Evolutionary conservation across 805 yeast species (phyloP).

Genomic region (Kodamaea hsintzibuensis): DNA sequence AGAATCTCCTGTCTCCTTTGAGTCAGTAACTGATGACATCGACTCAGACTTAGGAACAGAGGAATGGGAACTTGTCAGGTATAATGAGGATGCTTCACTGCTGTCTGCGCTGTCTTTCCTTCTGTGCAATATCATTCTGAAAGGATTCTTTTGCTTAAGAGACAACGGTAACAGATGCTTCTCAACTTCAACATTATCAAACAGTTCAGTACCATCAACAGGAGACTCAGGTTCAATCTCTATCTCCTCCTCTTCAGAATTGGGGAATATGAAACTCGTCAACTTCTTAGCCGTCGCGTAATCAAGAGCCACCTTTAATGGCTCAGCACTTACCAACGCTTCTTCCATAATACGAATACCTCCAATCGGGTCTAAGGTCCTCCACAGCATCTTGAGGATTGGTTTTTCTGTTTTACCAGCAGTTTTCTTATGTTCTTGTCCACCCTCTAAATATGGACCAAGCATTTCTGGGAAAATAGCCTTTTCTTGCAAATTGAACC

Average conservation of each 20-base stretch:
- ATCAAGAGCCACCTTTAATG: slow-evolving; percentile 73
- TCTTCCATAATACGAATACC: slow-evolving; percentile 81
- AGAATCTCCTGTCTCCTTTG: background rate
- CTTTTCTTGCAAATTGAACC: slow-evolving; percentile 58
- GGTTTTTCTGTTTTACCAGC: slow-evolving; percentile 18
- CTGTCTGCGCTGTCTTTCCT: slow-evolving; percentile 2
- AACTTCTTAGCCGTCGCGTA: slow-evolving; percentile 64
- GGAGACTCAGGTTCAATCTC: background rate
- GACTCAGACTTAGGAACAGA: slow-evolving; percentile 3
- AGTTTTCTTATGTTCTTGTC: slow-evolving; percentile 3
- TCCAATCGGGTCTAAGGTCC: slow-evolving; percentile 82
- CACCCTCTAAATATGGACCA: slow-evolving; percentile 44
- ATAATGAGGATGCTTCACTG: slow-evolving; percentile 1
- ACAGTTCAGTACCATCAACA: background rate
- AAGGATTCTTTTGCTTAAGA: slow-evolving; percentile 7
- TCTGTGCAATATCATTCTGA: slow-evolving; percentile 3
- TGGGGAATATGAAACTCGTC: slow-evolving; percentile 71
- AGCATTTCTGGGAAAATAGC: slow-evolving; percentile 72
- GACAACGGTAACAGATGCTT: background rate
- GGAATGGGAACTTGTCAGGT: slow-evolving; percentile 1
- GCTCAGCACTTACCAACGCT: slow-evolving; percentile 60
- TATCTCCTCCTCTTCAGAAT: slow-evolving; percentile 23
- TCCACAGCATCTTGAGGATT: slow-evolving; percentile 54
- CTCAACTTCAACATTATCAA: background rate
- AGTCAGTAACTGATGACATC: slow-evolving; percentile 1